phyloP scores from a whole-genome alignment of 805 yeast species.

The Cyberlindnera americana region DNA sequence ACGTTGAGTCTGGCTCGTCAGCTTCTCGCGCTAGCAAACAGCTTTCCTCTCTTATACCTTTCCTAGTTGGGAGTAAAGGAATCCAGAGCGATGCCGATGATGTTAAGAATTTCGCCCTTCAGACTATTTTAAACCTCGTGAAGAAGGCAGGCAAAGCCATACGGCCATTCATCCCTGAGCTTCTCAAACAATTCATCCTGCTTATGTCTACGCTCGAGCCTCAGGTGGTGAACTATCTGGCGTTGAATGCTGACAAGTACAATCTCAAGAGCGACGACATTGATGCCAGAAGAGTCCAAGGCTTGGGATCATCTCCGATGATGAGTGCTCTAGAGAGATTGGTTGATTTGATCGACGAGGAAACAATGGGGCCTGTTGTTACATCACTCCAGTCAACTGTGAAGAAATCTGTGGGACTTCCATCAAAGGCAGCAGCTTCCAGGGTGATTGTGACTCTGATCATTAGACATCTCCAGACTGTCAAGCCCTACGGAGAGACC shows the following conservation, averaged over 20 bases:
- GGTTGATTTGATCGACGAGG: constrained; percentile 54
- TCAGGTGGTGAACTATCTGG: constrained; percentile 78
- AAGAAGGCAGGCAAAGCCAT: constrained; percentile 58
- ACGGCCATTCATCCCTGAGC: constrained; percentile 62
- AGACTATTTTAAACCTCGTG: constrained; percentile 68
- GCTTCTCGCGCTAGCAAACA: constrained; percentile 42
- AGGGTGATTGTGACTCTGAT: constrained; percentile 65
- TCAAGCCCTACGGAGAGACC: constrained; percentile 55
- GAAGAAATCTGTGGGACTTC: constrained; percentile 76
- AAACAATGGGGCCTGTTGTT: constrained; percentile 35
- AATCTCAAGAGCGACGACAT: constrained; percentile 67
- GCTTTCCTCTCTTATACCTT: constrained; percentile 64
- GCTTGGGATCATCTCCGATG: constrained; percentile 79
- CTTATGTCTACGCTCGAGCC: constrained; percentile 90
- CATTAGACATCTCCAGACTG: constrained; percentile 45
- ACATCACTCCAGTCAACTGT: constrained; percentile 51
- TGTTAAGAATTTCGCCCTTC: constrained; percentile 68
- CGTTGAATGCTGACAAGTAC: constrained; percentile 85
- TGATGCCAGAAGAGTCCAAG: constrained; percentile 71
- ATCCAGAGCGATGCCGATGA: constrained; percentile 84
- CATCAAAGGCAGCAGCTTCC: constrained; percentile 85
- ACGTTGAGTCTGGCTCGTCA: constrained; percentile 39
- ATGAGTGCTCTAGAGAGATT: constrained; percentile 81
- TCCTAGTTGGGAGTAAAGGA: constrained; percentile 75
- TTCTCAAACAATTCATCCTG: constrained; percentile 64